These are phyloP conservation scores for Mycena alexandri DNA, from an alignment of 768 basidiomycete species.

Conservation along the genomic window DNA sequence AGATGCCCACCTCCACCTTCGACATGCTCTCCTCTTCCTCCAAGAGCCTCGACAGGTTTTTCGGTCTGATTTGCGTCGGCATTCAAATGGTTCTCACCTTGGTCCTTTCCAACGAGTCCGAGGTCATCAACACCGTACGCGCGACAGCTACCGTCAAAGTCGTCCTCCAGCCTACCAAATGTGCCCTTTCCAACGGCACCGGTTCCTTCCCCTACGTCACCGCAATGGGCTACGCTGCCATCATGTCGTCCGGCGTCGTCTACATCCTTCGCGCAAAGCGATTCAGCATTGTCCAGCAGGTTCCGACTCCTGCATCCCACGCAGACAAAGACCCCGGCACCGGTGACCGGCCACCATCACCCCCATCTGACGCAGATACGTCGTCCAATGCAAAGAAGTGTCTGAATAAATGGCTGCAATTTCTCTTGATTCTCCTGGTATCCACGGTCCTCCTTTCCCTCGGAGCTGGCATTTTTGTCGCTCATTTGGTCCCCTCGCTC, in stretches of 20 bases:
- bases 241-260: not conserved
- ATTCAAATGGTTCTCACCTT: not conserved
- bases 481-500: not conserved
- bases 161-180: slow-evolving; percentile 16
- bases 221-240: slow-evolving; percentile 3
- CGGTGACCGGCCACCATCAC: not conserved
- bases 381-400: not conserved
- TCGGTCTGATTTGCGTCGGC: not conserved
- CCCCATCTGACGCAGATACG: not conserved
- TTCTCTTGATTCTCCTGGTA: not conserved
- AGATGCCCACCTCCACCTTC: slow-evolving; percentile 1
- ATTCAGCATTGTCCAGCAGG: not conserved
- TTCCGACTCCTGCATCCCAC: not conserved
- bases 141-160: slow-evolving; percentile 1
- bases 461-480: not conserved
- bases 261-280: slow-evolving; percentile 22
- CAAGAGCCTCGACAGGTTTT: not conserved
- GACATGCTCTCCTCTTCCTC: slow-evolving; percentile 4
- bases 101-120: not conserved
- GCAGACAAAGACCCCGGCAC: not conserved
- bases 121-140: not conserved
- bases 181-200: not conserved
- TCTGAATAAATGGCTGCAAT: not conserved
- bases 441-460: not conserved
- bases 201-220: not conserved